Conservation (phyloP, 2,329 filamentous ascomycete species). For the Epichloe typhina region DNA sequence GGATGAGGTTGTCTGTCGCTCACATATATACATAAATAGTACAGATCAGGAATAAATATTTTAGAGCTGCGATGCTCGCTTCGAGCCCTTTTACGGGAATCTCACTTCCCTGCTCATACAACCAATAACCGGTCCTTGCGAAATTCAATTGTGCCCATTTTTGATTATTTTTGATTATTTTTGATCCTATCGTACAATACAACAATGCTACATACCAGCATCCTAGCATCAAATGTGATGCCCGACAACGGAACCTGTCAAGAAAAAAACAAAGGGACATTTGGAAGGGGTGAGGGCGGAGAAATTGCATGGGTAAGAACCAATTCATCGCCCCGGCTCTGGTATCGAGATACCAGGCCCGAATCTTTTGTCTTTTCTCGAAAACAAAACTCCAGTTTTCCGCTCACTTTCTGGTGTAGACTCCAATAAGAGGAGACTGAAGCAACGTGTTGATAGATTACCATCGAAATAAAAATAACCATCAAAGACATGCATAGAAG, state of each 20-base stretch:
- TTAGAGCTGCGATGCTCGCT: neutral
- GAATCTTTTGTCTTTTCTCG: neutral
- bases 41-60: neutral
- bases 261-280: conserved; percentile 4
- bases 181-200: conserved; percentile 8
- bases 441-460: neutral
- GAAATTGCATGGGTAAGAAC: neutral
- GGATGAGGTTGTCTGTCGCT: neutral
- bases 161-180: conserved; percentile 1
- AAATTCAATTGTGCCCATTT: neutral
- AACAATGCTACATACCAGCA: conserved; percentile 9
- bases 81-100: neutral
- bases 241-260: neutral
- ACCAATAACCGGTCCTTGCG: neutral
- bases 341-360: neutral
- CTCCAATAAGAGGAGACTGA: neutral
- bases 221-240: conserved; percentile 8
- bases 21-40: neutral
- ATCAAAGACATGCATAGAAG: conserved; percentile 2
- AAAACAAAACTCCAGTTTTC: neutral
- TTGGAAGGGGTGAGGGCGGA: neutral
- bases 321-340: neutral
- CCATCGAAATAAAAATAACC: neutral
- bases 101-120: neutral
- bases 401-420: neutral